phyloP scores from a whole-genome alignment of 2,329 filamentous ascomycete genomes.

The Sporothrix luriei region DNA sequence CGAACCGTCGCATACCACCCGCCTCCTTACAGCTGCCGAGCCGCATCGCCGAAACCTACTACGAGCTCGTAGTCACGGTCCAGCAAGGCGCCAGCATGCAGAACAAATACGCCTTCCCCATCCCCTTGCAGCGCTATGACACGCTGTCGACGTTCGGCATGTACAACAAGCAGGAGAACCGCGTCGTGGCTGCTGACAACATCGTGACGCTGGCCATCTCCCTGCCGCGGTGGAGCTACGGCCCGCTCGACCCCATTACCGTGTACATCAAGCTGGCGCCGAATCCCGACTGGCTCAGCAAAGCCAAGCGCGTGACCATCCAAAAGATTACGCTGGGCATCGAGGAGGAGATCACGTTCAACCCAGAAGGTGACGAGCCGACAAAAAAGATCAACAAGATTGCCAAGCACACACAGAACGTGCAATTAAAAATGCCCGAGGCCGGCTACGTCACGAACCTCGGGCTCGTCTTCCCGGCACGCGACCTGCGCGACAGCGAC shows the following conservation, averaged over 20 bases:
- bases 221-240: slow-evolving; percentile 93
- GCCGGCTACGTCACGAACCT: slow-evolving; percentile 91
- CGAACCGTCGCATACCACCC: slow-evolving; percentile 84
- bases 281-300: slow-evolving; percentile 87
- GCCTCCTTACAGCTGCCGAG: slow-evolving; percentile 88
- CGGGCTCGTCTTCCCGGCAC: slow-evolving; percentile 85
- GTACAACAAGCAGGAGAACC: slow-evolving; percentile 95
- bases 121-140: slow-evolving; percentile 90
- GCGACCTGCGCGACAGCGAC: slow-evolving; percentile 82
- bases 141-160: slow-evolving; percentile 98
- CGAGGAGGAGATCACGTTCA: slow-evolving; percentile 98
- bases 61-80: slow-evolving; percentile 93
- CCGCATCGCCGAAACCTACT: slow-evolving; percentile 94
- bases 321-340: slow-evolving; percentile 91
- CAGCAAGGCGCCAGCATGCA: slow-evolving; percentile 87
- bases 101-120: slow-evolving; percentile 87
- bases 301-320: slow-evolving; percentile 89
- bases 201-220: slow-evolving; percentile 90
- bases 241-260: slow-evolving; percentile 89
- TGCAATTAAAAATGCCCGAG: slow-evolving; percentile 85
- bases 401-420: slow-evolving; percentile 76
- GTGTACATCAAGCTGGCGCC: slow-evolving; percentile 94
- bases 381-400: slow-evolving; percentile 86
- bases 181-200: slow-evolving; percentile 83
- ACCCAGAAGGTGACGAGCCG: slow-evolving; percentile 94